Evolutionary conservation across 163 green algal species (phyloP), one percentile per base, ranked within the genome.

Genomic region (Chloromonas sp.): DNA sequence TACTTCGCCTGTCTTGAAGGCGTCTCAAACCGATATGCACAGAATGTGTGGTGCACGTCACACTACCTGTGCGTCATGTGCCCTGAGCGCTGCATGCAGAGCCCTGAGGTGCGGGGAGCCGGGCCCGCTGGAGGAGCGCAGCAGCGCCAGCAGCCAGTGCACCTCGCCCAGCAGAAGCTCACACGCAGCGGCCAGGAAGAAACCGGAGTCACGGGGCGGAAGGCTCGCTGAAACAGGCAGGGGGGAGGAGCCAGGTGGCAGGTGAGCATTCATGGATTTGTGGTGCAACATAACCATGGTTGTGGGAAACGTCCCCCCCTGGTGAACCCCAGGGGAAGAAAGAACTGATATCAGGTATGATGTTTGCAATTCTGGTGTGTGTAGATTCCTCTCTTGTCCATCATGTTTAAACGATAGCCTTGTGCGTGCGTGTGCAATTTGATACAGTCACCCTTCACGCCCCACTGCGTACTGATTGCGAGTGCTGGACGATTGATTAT

Each of bases 161-260:
- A 89, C 62, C 84, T 89, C 86, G 1, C 86, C 84, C 66, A 87
- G 81, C 77, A 89, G 84, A 76, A 89, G 77, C 61, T 89, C 86
- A 36, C 83, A 15, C 14, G 79, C 77, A 15, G 77, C 84, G 0
- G 86, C 62, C n/a, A 89, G 61, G 77, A 89, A 70, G 81, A 89
- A 89, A 78, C 86, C 84, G 5, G 79, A 74, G 70, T 89, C 86
- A 1, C 58, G 36, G 36, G 82, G 71, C 1, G 82, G 71, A 2
- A 85, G 58, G 58, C 1, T 1, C 14, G 59, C 82, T 85, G 62
- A 14, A 13, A 81, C 2, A 58, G 8, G 2, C 78, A 81, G 2
- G 2, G 57, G 2, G 78, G 2, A 61, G 2, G 11, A 15, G 36
- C 14, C 8, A 5, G 74, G 8, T 2, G 8, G 74, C 74, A 80